Evolutionary conservation across 768 basidiomycete genomes (phyloP).

Genomic region (Leccinum fibrillosum): DNA sequence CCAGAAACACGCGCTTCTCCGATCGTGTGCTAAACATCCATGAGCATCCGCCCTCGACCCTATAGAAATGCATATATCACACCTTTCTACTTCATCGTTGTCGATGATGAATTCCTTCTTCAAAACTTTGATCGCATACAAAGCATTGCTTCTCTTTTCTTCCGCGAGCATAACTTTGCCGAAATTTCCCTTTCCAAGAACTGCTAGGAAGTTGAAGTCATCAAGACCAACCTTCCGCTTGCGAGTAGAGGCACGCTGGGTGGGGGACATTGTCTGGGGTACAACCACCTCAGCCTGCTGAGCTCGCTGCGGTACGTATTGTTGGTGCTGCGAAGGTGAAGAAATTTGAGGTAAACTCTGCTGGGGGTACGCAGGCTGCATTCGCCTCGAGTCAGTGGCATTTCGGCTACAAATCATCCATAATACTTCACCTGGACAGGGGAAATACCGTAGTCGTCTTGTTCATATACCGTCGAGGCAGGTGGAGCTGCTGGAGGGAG

Average conservation of each 20-base stretch:
- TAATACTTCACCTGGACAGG: constrained; percentile 22
- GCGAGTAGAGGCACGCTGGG: constrained; percentile 42
- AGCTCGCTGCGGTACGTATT: constrained; percentile 23
- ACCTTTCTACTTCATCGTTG: constrained; percentile 99
- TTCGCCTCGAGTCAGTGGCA: constrained; percentile 5
- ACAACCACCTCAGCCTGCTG: constrained; percentile 29
- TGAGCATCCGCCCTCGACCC: constrained; percentile 2
- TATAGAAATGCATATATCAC: constrained; percentile 15
- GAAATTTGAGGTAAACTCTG: constrained; percentile 19
- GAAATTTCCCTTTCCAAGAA: constrained; percentile 98
- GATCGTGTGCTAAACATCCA: constrained; percentile 77
- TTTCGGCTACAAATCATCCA: neutral
- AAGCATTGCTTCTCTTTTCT: constrained; percentile 84
- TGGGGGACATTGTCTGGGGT: constrained; percentile 35
- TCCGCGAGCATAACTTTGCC: constrained; percentile 99
- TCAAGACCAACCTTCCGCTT: constrained; percentile 93
- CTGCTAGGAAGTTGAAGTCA: constrained; percentile 98
- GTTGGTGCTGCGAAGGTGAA: constrained; percentile 22
- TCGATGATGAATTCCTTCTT: constrained; percentile 99
- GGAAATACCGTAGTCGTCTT: constrained; percentile 24
- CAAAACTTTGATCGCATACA: constrained; percentile 99
- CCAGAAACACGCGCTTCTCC: constrained; percentile 96
- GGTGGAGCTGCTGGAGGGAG: constrained; percentile 22
- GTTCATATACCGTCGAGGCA: constrained; percentile 23
- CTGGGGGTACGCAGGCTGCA: constrained; percentile 25